Base-by-base conservation (phyloP, 805 yeast species). In the Ogataea philodendri region DNA sequence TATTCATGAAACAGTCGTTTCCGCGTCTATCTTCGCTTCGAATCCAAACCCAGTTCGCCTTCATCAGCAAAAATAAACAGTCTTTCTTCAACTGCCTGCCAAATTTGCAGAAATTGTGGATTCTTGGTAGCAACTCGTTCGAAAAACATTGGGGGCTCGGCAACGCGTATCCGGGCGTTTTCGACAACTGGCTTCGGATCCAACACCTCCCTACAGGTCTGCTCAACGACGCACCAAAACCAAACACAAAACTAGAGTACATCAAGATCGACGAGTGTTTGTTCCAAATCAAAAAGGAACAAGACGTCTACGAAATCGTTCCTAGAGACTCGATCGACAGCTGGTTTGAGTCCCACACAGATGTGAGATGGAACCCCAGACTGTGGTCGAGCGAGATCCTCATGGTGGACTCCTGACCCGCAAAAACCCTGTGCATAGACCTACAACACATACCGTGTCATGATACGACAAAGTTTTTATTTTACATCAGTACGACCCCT, bases 111-210 rank as follows among this genome's bases (percentile, higher is more conserved):
- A 59, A 52, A 20, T 48, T 76, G 7, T 72, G 73, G 51, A 52
- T 76, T 2, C 65, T 69, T 33, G 81, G 80, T 0, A 50, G 67
- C 13, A 65, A 67, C 15, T 69, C 80, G 0, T 74, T 77, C 1
- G 76, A 76, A 2, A 62, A 70, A 2, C 81, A 78, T 14, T 70
- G 73, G 62, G 81, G 80, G 0, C 54, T 73, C 15, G 78, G 74
- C 9, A 72, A 68, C 55, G 59, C 64, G 2, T 74, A 74, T 48
- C 76, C 76, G 8, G 72, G 74, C 4, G 61, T 76, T 3, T 67
- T 66, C 49, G 82, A 76, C 50, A 72, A 70, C 40, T 76, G 81
- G 81, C 64, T 65, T 41, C 63, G 73, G 37, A 74, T 76, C 2
- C 76, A 72, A 45, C 77, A 72, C 44, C 67, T 73, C 6, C 82